Percentiles rank a stretch among this genome's conserved stretches.
Evolutionary conservation across 768 basidiomycete species (phyloP).

Genomic region (Rhodosporidiobolus sp.): DNA sequence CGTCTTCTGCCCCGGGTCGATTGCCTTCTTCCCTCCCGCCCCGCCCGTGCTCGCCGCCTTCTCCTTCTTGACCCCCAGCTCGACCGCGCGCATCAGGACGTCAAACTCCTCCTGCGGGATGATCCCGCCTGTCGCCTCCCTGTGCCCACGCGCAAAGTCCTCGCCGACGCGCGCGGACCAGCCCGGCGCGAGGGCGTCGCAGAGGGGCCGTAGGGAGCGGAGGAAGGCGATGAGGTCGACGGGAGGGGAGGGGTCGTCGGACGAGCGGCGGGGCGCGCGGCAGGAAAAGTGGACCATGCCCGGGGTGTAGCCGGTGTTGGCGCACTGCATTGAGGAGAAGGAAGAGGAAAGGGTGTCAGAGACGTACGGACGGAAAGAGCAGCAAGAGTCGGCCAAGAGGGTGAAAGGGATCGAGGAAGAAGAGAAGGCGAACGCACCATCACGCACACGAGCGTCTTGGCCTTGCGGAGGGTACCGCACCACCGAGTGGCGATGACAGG

Average conservation of each 20-base stretch:
- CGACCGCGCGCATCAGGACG: constrained; percentile 19
- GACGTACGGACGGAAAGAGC: constrained; percentile 41
- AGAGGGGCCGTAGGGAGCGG: constrained; percentile 7
- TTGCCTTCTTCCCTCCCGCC: neutral
- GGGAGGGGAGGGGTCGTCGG: constrained; percentile 4
- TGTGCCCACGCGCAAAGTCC: constrained; percentile 56
- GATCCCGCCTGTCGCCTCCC: constrained; percentile 56
- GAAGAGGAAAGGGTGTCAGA: constrained; percentile 50
- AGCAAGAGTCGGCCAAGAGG: no score
- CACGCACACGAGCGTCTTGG: constrained; percentile 36
- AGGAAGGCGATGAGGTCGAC: constrained; percentile 29
- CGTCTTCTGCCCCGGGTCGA: constrained; percentile 28
- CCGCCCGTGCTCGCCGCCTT: neutral
- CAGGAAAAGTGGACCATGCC: constrained; percentile 32
- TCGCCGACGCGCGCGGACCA: constrained; percentile 51
- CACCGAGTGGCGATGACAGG: constrained; percentile 56
- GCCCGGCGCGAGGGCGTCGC: constrained; percentile 20
- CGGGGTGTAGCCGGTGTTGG: constrained; percentile 48
- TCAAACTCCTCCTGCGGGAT: constrained; percentile 50
- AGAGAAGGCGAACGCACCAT: constrained; percentile 27
- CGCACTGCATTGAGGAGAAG: constrained; percentile 51
- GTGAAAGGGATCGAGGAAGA: no score
- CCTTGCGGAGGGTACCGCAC: constrained; percentile 51
- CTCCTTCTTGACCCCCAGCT: constrained; percentile 27
- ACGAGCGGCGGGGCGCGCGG: constrained; percentile 15